phyloP scores from a whole-genome alignment of 1,284 basidiomycete species.

The Pyrrhoderma lamaoense region DNA sequence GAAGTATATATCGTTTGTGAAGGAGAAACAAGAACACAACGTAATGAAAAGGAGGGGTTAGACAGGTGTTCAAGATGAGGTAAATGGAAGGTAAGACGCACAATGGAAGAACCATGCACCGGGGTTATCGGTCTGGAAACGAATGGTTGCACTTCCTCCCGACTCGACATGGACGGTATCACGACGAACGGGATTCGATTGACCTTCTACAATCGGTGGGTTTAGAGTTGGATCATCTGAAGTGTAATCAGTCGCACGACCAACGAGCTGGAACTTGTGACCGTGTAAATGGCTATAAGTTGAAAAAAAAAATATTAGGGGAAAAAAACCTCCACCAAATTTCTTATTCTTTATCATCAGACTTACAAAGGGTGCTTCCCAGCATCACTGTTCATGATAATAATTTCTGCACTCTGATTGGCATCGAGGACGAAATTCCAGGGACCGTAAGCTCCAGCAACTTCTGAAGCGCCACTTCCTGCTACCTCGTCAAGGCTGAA shows the following conservation, averaged over 20 bases:
- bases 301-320: too few species aligned
- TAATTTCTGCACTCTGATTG: constrained; percentile 72
- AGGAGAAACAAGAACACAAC: too few species aligned
- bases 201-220: constrained; percentile 69
- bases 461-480: constrained; percentile 39
- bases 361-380: constrained; percentile 19
- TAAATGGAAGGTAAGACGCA: constrained; percentile 35
- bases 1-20: too few species aligned
- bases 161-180: constrained; percentile 69
- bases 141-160: constrained; percentile 54
- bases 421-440: constrained; percentile 69
- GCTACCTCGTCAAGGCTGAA: constrained; percentile 48
- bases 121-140: constrained; percentile 74
- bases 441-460: constrained; percentile 69
- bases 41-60: too few species aligned
- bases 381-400: constrained; percentile 73
- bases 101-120: constrained; percentile 82
- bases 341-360: too few species aligned
- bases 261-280: constrained; percentile 75
- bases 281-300: constrained; percentile 74
- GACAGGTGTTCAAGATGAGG: too few species aligned
- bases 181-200: constrained; percentile 79
- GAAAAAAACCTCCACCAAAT: too few species aligned
- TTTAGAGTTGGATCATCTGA: constrained; percentile 75
- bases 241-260: constrained; percentile 64